Evolutionary conservation across 768 basidiomycete genomes (phyloP), one percentile per base, ranked within the genome.

Genomic region (Termitomyces sp.): DNA sequence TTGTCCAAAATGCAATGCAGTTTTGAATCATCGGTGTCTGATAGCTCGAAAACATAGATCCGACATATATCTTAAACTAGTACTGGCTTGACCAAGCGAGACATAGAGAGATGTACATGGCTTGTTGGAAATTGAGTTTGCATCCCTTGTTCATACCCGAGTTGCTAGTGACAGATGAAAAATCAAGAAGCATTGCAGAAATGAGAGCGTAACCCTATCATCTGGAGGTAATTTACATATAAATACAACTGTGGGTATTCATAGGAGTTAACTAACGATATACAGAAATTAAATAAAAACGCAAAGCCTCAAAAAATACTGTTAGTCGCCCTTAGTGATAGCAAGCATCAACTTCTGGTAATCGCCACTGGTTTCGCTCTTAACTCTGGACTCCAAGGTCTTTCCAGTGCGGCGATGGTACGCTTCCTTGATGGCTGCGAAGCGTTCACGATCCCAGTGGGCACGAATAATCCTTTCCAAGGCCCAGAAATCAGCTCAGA

Each of bases 311-410:
- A 8, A 15, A 2, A 12, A 43, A 40, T 10, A 30, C 2, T 30
- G 21, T 43, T 35, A 15, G 10, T 44, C 40, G n/a, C 46, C 57
- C 28, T 53, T 44, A 15, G 54, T 45, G 9, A 76, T 57, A 17
- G 62, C 63, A 4, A 71, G 30, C 64, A 77, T 64, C 38, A 72
- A 55, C 46, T 73, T 69, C 65, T 68, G 66, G 56, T 79, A 82
- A 41, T 76, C 66, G 11, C 80, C 80, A 55, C 77, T 78, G 41
- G 79, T 82, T 68, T 84, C 83, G 0, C 75, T 72, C 60, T 72
- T 72, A 22, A 84, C 74, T 11, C 78, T 64, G 0, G 64, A 61
- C 45, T 69, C 70, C 55, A 83, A 64, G 2, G 64, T 61, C 61
- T 78, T 76, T 17, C 72, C 68, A 57, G 80, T 78, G 50, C 68